Conservation (phyloP, 495 filamentous ascomycete species). For the Neurospora intermedia region DNA sequence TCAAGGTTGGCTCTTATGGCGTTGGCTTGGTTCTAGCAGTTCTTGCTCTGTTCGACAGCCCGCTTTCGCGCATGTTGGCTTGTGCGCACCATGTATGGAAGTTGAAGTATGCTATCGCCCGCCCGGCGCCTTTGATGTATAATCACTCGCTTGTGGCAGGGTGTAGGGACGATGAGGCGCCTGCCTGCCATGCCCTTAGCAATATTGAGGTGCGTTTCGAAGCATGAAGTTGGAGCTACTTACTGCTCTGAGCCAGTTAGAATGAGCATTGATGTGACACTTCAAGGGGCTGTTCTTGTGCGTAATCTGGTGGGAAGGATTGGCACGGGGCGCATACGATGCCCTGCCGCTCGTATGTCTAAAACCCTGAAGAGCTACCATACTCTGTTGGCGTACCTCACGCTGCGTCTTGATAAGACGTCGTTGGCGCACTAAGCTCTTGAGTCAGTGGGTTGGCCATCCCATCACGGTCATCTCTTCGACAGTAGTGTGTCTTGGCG, state of each 20-base stretch:
- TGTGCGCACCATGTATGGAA: background rate
- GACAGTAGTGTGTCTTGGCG: background rate
- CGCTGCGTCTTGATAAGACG: background rate
- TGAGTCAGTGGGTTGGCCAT: background rate
- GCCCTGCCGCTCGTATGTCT: background rate
- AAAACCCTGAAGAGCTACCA: background rate
- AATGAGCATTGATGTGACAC: background rate
- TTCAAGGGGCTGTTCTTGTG: background rate
- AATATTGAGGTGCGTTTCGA: background rate
- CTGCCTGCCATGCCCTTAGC: background rate
- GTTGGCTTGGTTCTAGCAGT: background rate
- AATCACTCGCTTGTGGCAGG: background rate
- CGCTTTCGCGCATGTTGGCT: background rate
- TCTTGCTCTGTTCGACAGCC: background rate
- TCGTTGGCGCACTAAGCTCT: background rate
- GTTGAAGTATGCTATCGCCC: background rate
- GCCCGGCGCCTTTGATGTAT: background rate
- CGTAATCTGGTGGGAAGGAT: background rate
- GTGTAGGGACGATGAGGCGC: background rate
- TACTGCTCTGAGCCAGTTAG: background rate
- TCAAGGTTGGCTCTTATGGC: background rate
- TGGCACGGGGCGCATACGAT: background rate
- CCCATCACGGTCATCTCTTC: background rate
- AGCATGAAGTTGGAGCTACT: background rate
- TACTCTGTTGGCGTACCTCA: background rate